phyloP scores from a whole-genome alignment of 768 basidiomycete genomes.

The Mycena rebaudengoi region DNA sequence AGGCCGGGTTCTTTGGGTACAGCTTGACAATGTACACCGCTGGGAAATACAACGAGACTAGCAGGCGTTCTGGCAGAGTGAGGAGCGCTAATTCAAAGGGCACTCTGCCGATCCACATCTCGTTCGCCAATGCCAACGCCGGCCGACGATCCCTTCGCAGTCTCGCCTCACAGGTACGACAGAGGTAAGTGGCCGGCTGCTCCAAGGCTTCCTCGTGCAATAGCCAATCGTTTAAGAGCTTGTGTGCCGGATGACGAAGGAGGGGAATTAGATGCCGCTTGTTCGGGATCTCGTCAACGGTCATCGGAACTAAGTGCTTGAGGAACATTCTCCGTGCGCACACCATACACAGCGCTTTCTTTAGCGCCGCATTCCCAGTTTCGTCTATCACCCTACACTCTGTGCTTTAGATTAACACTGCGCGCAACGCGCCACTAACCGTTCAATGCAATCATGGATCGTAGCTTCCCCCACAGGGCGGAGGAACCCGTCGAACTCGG shows the following conservation, averaged over 20 bases:
- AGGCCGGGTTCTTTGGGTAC: not conserved
- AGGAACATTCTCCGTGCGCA: not conserved
- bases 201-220: not conserved
- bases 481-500: too few relatives aligned
- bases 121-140: constrained; percentile 28
- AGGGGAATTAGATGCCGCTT: not conserved
- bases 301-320: not conserved
- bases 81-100: constrained; percentile 26
- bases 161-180: not conserved
- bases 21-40: constrained; percentile 16
- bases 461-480: too few relatives aligned
- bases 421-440: too few relatives aligned
- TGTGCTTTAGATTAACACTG: too few relatives aligned
- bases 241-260: not conserved
- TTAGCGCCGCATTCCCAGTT: not conserved
- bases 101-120: constrained; percentile 34
- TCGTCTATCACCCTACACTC: not conserved
- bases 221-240: not conserved
- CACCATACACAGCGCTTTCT: not conserved
- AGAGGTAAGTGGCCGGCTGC: not conserved
- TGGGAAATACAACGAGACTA: constrained; percentile 30
- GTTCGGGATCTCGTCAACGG: not conserved
- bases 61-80: constrained; percentile 32
- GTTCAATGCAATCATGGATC: too few relatives aligned
- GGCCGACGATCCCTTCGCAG: not conserved